phyloP scores from a whole-genome alignment of 208 protist species.

The Trypanosoma melophagium region DNA sequence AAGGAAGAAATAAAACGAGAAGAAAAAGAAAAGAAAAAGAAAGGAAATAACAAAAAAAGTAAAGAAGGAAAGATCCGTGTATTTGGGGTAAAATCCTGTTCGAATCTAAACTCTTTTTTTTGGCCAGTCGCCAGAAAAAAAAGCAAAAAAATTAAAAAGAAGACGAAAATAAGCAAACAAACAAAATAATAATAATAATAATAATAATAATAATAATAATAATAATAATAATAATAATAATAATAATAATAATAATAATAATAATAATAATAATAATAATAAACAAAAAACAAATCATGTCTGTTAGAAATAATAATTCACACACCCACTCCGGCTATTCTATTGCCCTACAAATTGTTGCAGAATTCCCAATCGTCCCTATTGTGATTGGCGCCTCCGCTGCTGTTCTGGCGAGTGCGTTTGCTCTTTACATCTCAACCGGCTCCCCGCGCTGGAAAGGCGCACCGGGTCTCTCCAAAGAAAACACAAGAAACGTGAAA shows the following conservation, averaged over 20 bases:
- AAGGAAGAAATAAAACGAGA: background rate
- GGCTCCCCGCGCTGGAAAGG: slow-evolving; percentile 31
- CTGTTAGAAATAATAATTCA: too few relatives aligned
- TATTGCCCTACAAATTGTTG: background rate
- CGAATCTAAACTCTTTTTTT: too few relatives aligned
- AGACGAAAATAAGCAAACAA: too few relatives aligned
- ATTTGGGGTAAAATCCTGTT: too few relatives aligned
- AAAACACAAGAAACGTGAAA: background rate
- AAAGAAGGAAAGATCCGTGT: slow-evolving; percentile 5
- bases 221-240: too few relatives aligned
- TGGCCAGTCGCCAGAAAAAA: too few relatives aligned
- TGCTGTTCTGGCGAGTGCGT: background rate
- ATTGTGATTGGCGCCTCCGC: slow-evolving; percentile 9
- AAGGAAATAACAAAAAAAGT: background rate
- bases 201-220: too few relatives aligned
- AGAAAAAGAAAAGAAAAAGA: slow-evolving; percentile 2
- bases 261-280: too few relatives aligned
- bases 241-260: too few relatives aligned
- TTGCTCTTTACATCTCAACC: slow-evolving; percentile 18
- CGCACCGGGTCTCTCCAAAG: slow-evolving; percentile 3
- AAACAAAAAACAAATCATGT: too few relatives aligned
- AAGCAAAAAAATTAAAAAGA: too few relatives aligned
- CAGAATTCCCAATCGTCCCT: slow-evolving; percentile 1
- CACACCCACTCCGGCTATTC: background rate
- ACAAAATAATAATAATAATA: too few relatives aligned